A percentile compares a stretch with the other conserved stretches of the same genome.
These are phyloP conservation scores for Kockovaella imperatae DNA, from an alignment of 768 basidiomycete species.

Conservation along the genomic window DNA sequence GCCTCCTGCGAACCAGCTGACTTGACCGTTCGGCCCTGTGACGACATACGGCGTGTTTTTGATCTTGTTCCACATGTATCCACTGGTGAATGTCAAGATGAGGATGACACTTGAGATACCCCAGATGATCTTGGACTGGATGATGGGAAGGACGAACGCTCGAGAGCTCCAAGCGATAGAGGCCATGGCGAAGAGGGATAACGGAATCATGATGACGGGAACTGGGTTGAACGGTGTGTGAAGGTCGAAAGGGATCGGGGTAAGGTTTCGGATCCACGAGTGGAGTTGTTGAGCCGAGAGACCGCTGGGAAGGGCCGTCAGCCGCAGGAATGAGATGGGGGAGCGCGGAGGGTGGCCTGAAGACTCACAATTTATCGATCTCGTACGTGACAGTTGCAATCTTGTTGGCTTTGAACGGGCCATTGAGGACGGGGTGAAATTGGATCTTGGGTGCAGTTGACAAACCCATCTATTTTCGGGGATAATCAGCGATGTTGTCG, in stretches of 20 bases:
- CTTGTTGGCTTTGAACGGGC: conserved; percentile 59
- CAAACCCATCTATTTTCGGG: conserved; percentile 58
- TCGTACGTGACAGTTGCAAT: conserved; percentile 59
- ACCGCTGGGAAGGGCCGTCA: conserved; percentile 52
- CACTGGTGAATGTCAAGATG: conserved; percentile 77
- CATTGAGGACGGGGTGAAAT: conserved; percentile 65
- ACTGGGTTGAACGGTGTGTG: conserved; percentile 63
- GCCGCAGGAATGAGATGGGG: not conserved
- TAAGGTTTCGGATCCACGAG: conserved; percentile 62
- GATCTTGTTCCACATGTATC: conserved; percentile 95
- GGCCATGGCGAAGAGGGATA: conserved; percentile 44
- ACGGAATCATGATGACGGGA: conserved; percentile 48
- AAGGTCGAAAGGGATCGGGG: conserved; percentile 65
- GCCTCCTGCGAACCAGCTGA: conserved; percentile 72
- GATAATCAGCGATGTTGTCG: not conserved
- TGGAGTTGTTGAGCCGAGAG: conserved; percentile 74
- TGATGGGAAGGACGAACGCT: conserved; percentile 32
- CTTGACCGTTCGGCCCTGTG: conserved; percentile 52
- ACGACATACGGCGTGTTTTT: conserved; percentile 62
- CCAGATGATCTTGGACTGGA: conserved; percentile 42
- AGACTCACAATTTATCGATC: conserved; percentile 37
- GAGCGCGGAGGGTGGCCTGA: conserved; percentile 2
- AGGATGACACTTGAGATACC: conserved; percentile 53
- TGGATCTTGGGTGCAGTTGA: conserved; percentile 75
- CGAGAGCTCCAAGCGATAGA: conserved; percentile 49